Conservation (phyloP, 1,139 yeast genomes). For the Candida pseudoviswanathii region DNA sequence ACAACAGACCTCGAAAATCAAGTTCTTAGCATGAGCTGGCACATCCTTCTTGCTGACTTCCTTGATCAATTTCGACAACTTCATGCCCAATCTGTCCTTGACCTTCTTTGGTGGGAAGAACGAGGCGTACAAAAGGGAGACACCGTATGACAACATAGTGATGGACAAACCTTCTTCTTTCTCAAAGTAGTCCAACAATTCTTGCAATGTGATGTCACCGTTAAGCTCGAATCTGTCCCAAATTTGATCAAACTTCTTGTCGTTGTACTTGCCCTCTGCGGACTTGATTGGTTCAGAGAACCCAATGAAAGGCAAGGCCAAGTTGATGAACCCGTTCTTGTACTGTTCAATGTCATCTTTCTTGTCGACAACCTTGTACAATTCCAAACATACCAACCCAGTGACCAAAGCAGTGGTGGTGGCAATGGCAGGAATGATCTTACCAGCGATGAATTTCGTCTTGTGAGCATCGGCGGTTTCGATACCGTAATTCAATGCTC, state of each 20-base stretch:
- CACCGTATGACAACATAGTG: conserved; percentile 91
- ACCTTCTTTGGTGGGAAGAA: conserved; percentile 92
- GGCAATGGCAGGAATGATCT: conserved; percentile 98
- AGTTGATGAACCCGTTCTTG: conserved; percentile 90
- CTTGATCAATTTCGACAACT: conserved; percentile 75
- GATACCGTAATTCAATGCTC: conserved; percentile 90
- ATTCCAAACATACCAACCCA: conserved; percentile 89
- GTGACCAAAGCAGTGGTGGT: conserved; percentile 97
- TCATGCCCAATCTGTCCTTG: conserved; percentile 70
- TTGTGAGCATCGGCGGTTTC: conserved; percentile 75
- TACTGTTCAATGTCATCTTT: conserved; percentile 78
- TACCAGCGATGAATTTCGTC: conserved; percentile 87
- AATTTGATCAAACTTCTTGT: conserved; percentile 77
- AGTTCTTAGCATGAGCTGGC: conserved; percentile 70
- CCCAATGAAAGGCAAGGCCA: conserved; percentile 95
- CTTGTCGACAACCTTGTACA: conserved; percentile 83
- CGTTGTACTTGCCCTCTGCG: conserved; percentile 79
- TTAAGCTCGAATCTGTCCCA: conserved; percentile 92
- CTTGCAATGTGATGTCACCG: conserved; percentile 77
- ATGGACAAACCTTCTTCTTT: conserved; percentile 82
- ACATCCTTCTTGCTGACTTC: conserved; percentile 82
- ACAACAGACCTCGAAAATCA: conserved; percentile 87
- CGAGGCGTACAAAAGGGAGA: conserved; percentile 85
- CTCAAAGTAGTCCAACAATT: conserved; percentile 74
- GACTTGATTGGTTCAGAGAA: conserved; percentile 95